Evolutionary conservation across 225 moss, liverwort and hornwort species (phyloP).

Genomic region (Lunularia cruciata): DNA sequence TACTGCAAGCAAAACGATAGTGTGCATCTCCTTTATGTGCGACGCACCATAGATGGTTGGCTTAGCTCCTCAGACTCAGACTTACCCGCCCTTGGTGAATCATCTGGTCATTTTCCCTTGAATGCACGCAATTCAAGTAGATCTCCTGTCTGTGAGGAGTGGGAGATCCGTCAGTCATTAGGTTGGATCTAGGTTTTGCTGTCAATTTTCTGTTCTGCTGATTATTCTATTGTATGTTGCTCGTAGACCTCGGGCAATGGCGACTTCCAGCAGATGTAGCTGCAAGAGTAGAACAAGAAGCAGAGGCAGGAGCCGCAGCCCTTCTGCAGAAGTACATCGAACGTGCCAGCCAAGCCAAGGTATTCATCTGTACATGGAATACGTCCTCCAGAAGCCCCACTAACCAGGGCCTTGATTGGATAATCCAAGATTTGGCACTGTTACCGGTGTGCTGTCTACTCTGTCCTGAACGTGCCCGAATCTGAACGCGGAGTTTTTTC

Average conservation of each 20-base stretch:
- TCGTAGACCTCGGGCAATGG: constrained; percentile 42
- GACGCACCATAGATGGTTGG: constrained; percentile 41
- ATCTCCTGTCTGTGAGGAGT: constrained; percentile 6
- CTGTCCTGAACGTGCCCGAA: too few species aligned
- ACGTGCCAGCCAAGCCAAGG: constrained; percentile 46
- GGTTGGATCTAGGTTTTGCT: constrained; percentile 5
- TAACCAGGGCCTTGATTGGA: too few species aligned
- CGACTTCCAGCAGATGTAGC: constrained; percentile 36
- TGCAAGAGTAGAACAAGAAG: constrained; percentile 37
- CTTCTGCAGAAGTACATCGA: constrained; percentile 47
- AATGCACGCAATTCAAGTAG: neutral
- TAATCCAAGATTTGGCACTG: too few species aligned
- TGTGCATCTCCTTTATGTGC: constrained; percentile 51
- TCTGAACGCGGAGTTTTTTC: neutral
- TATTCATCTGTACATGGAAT: neutral
- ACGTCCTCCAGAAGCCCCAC: neutral
- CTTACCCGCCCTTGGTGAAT: constrained; percentile 2
- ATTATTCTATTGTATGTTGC: neutral
- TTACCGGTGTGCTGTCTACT: too few species aligned
- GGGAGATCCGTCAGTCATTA: neutral
- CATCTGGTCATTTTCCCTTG: constrained; percentile 5
- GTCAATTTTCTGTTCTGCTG: neutral
- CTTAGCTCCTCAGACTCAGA: constrained; percentile 9
- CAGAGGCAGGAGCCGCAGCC: constrained; percentile 39
- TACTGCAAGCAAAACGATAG: constrained; percentile 51